phyloP scores from a whole-genome alignment of 768 basidiomycete species.

The Rhizopogon sp. region DNA sequence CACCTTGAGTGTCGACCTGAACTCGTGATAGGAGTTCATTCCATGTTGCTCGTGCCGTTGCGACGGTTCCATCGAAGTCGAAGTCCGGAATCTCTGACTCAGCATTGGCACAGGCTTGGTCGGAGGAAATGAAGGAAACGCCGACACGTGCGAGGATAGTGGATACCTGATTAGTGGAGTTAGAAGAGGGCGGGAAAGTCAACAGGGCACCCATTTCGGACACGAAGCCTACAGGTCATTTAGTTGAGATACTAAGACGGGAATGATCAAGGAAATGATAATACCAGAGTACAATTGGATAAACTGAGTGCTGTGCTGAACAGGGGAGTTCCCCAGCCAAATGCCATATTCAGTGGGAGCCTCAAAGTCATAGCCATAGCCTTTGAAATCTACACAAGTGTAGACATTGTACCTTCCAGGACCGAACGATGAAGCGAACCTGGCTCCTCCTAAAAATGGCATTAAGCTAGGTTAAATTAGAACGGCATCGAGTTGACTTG shows the following conservation, averaged over 20 bases:
- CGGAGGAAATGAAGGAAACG: slow-evolving; percentile 57
- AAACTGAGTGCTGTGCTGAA: slow-evolving; percentile 39
- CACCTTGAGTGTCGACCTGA: slow-evolving; percentile 45
- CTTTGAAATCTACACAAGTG: slow-evolving; percentile 58
- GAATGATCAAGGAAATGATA: slow-evolving; percentile 4
- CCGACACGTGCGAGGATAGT: slow-evolving; percentile 56
- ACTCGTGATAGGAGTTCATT: slow-evolving; percentile 52
- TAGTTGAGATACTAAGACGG: not conserved
- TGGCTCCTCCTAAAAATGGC: slow-evolving; percentile 24
- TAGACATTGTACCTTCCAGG: slow-evolving; percentile 53
- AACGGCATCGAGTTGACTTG: not conserved
- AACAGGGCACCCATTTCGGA: slow-evolving; percentile 51
- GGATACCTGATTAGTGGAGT: slow-evolving; percentile 23
- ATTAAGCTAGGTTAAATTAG: not conserved
- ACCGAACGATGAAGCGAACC: slow-evolving; percentile 55
- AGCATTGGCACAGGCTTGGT: slow-evolving; percentile 57
- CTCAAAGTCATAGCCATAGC: slow-evolving; percentile 41
- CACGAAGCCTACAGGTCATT: slow-evolving; percentile 33
- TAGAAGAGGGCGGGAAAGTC: slow-evolving; percentile 42
- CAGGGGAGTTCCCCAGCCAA: slow-evolving; percentile 46
- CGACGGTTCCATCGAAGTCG: slow-evolving; percentile 46
- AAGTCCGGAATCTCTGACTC: slow-evolving; percentile 56
- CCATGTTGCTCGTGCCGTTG: slow-evolving; percentile 44
- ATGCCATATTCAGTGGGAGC: slow-evolving; percentile 52
- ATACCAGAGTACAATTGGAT: slow-evolving; percentile 46